These are phyloP conservation scores for Pichia insulana DNA, from an alignment of 805 yeast species.

Conservation along the genomic window DNA sequence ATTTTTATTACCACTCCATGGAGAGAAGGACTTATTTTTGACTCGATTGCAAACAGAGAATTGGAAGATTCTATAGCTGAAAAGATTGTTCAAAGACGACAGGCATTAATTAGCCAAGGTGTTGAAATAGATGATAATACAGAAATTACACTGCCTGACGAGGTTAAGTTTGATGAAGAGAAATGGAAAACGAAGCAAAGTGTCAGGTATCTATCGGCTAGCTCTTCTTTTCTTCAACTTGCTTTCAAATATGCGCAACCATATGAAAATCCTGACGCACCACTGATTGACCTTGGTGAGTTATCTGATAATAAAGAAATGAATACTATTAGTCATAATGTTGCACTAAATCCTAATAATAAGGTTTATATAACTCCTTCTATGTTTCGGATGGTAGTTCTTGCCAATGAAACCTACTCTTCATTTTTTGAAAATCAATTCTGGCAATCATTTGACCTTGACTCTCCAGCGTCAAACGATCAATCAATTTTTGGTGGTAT, in stretches of 20 bases:
- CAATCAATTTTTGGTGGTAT: conserved; percentile 29
- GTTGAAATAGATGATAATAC: conserved; percentile 23
- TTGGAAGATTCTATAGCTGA: conserved; percentile 66
- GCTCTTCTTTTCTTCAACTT: conserved; percentile 76
- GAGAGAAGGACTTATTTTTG: conserved; percentile 64
- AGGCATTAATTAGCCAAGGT: conserved; percentile 25
- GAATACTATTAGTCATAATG: conserved; percentile 47
- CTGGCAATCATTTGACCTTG: conserved; percentile 58
- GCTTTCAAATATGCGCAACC: conserved; percentile 88
- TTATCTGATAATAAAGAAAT: conserved; percentile 20
- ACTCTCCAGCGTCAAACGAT: conserved; percentile 30
- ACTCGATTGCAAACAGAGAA: conserved; percentile 50
- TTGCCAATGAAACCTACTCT: conserved; percentile 92
- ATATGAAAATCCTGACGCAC: conserved; percentile 36
- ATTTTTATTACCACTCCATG: conserved; percentile 77
- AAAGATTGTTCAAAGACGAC: conserved; percentile 38
- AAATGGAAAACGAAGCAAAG: conserved; percentile 54
- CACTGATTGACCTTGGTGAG: conserved; percentile 36
- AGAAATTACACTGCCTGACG: conserved; percentile 43
- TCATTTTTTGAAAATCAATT: conserved; percentile 66
- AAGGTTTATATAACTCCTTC: conserved; percentile 73
- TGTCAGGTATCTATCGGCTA: conserved; percentile 79
- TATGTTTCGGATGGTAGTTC: conserved; percentile 86
- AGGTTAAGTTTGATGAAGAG: conserved; percentile 54
- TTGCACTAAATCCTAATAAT: conserved; percentile 71